Base-by-base conservation (phyloP, 495 filamentous ascomycete genomes). In the Talaromyces proteolyticus region DNA sequence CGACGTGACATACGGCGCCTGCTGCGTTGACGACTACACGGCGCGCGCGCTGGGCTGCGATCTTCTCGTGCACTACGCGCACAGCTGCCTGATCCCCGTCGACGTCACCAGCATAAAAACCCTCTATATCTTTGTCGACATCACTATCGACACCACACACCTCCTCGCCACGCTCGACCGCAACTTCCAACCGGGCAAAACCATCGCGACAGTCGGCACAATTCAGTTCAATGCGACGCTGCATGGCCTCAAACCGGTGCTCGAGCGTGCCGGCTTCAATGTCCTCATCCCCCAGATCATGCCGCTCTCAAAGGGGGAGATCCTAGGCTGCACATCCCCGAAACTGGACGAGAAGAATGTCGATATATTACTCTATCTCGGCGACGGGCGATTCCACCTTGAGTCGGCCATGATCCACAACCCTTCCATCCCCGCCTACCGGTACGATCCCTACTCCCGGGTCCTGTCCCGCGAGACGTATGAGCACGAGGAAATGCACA, bases 341-440 rank as follows among this genome's bases (percentile, higher is more conserved):
- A 78, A 82, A 21, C 76, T 98, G 10, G 60, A 73, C 2, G 60
- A 65, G 7, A 63, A 76, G 12, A 41, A 66, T 64, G 48, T 93
- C 7, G 91, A 97, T 56, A 61, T 88, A 46, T 81, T 99, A 23
- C 73, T 99, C 10, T 99, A 99, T 61, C 79, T 99, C 3, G 93
- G 93, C 23, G 93, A 99, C 59, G 93, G 93, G 17, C 80, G 92
- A 44, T 99, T 99, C 75, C 93, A 99, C 58, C 84, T 99, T 24
- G 93, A 99, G 64, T 89, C 85, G 51, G 91, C 92, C 53, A 97
- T 99, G 93, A 99, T 99, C 56, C 91, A 96, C 63, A 97, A 97
- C 67, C 93, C 93, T 0, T 60, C 68, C 6, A 81, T 96, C 12
- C 86, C 92, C 2, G 91, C 94, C 10, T 97, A 96, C 70, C 83